Evolutionary conservation across 768 basidiomycete species (phyloP), one percentile per base, ranked within the genome.

Genomic region (Boletus insuetus): DNA sequence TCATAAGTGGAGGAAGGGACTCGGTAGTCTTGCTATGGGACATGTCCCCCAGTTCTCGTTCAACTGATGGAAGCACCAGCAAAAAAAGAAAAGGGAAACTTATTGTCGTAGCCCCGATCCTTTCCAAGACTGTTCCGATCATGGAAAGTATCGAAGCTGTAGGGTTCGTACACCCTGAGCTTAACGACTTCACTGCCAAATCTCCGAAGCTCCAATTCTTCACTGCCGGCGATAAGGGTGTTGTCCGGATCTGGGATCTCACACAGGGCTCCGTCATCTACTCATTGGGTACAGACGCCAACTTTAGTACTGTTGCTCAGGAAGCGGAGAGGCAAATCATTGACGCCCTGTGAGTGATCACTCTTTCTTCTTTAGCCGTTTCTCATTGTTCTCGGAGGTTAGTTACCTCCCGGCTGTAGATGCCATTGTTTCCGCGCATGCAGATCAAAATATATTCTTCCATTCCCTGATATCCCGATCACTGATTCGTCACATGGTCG

Each of bases 381-480:
- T 56, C 67, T 66, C 51, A 64, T 32, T 44, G 47, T 56, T 46
- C 49, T 55, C 8, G 38, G 58, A 45, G 48, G 51, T 13, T 51
- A 96, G 94, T 44, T 91, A 93, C 71, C 73, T 89, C 45, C 81
- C 85, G 0, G 70, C 79, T 3, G 77, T 74, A 10, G 84, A 85
- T 10, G 81, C 82, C 1, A 71, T 98, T 14, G 78, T 94, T 20
- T 91, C 94, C 16, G 76, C 94, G 16, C 95, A 96, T 68, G 94
- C 91, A 22, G 96, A 99, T 71, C 97, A 98, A 73, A 99, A 98
- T 62, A 95, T 99, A 62, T 79, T 94, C 45, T 93, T 93, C 74
- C 86, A 94, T 70, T 94, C 91, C 3, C 75, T 96, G 9, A 69
- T 77, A n/a, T 82, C 83, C 1, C 79, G 79, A 32, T 74, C 79